phyloP scores from a whole-genome alignment of 352 stramenopile genomes.

The Phytophthora nicotianae region DNA sequence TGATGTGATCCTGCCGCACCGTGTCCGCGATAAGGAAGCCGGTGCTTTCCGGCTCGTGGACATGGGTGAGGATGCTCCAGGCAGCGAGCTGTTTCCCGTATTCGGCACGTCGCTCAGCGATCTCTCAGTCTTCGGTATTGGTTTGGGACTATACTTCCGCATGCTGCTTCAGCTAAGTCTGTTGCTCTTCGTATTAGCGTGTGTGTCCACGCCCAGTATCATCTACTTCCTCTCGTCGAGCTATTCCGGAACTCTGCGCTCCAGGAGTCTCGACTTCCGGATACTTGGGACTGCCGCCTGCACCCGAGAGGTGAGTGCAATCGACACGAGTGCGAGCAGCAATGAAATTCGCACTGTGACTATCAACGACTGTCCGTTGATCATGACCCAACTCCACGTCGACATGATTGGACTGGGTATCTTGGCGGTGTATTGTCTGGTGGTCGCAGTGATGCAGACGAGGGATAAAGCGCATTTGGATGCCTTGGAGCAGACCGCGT shows the following conservation, averaged over 20 bases:
- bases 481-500: conserved; percentile 62
- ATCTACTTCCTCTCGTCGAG: conserved; percentile 67
- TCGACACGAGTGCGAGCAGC: conserved; percentile 17
- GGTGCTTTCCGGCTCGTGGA: conserved; percentile 58
- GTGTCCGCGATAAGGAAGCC: conserved; percentile 45
- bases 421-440: conserved; percentile 53
- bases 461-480: conserved; percentile 54
- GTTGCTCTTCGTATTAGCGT: conserved; percentile 61
- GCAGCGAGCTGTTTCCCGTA: conserved; percentile 66
- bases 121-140: conserved; percentile 75
- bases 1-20: conserved; percentile 61
- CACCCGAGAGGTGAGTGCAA: conserved; percentile 39
- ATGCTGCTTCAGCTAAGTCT: conserved; percentile 63
- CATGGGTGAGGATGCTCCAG: conserved; percentile 64
- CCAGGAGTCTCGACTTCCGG: conserved; percentile 48
- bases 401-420: conserved; percentile 61
- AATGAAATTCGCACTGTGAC: conserved; percentile 16
- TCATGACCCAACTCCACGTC: conserved; percentile 56
- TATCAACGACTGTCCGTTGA: conserved; percentile 60
- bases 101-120: conserved; percentile 63
- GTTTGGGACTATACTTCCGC: conserved; percentile 80
- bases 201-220: conserved; percentile 63
- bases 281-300: conserved; percentile 66
- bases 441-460: conserved; percentile 47
- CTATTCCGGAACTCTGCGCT: conserved; percentile 55